Evolutionary conservation across 1,284 basidiomycete species (phyloP).

Genomic region (Marasmius sp.): DNA sequence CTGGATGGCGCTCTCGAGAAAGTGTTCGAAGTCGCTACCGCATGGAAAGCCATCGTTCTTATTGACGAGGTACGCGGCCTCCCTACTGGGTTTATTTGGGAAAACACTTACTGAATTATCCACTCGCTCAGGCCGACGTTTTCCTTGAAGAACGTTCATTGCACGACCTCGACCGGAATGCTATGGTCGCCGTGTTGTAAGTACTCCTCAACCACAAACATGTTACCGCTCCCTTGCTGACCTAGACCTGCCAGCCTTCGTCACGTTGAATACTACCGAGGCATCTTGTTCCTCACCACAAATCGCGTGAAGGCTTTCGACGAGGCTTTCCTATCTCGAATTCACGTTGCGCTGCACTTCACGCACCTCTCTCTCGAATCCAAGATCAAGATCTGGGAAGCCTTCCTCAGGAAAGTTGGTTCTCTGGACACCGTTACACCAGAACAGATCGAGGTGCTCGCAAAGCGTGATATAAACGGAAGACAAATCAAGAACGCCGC

Average conservation of each 20-base stretch:
- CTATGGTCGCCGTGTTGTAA: constrained; percentile 64
- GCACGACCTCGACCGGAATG: constrained; percentile 60
- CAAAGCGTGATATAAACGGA: constrained; percentile 53
- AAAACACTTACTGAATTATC: not conserved
- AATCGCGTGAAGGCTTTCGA: constrained; percentile 66
- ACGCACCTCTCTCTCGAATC: constrained; percentile 47
- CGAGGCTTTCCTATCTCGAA: constrained; percentile 68
- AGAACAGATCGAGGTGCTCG: constrained; percentile 42
- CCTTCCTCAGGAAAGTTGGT: constrained; percentile 51
- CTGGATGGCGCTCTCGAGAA: constrained; percentile 43
- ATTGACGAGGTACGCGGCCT: constrained; percentile 48
- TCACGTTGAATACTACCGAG: constrained; percentile 63
- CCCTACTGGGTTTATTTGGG: not conserved
- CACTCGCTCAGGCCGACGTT: constrained; percentile 41
- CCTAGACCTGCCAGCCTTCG: constrained; percentile 36
- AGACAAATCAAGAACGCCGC: constrained; percentile 67
- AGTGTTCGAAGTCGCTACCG: constrained; percentile 52
- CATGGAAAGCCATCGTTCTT: constrained; percentile 63
- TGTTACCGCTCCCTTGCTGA: too few relatives aligned
- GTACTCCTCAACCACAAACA: constrained; percentile 8
- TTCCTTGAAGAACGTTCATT: constrained; percentile 65
- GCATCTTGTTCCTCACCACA: constrained; percentile 67
- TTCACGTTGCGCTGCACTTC: constrained; percentile 64
- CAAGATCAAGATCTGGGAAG: constrained; percentile 53
- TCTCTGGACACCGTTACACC: constrained; percentile 35